phyloP scores from a whole-genome alignment of 2,329 filamentous ascomycete species.

The Fusarium sp. region DNA sequence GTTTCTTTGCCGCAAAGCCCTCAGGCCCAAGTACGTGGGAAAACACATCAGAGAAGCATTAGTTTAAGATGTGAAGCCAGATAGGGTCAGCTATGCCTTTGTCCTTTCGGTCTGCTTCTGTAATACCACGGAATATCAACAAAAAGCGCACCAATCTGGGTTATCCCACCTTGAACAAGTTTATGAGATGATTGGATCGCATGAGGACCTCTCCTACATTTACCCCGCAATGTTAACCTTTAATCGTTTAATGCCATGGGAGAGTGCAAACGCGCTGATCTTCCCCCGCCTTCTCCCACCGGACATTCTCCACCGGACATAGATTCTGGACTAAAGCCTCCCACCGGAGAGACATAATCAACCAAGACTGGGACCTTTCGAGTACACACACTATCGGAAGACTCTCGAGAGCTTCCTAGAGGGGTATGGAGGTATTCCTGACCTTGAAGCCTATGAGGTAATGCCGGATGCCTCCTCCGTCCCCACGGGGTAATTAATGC shows the following conservation, averaged over 20 bases:
- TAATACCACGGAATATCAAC: background rate
- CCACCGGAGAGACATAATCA: background rate
- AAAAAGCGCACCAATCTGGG: background rate
- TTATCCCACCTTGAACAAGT: background rate
- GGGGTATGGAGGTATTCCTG: background rate
- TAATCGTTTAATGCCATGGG: no score
- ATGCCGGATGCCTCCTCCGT: background rate
- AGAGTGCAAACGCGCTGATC: background rate
- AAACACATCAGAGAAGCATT: background rate
- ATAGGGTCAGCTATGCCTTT: background rate
- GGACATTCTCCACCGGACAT: background rate
- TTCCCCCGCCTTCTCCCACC: background rate
- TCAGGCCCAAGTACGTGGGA: no score
- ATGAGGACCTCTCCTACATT: background rate
- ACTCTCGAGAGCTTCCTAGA: background rate
- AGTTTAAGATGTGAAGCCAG: fast-evolving
- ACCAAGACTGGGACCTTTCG: background rate
- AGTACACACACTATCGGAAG: background rate
- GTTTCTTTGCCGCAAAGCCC: no score
- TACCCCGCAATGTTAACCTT: background rate
- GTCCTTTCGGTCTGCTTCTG: background rate
- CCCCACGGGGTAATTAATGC: background rate
- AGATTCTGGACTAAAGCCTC: background rate
- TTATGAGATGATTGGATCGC: background rate
- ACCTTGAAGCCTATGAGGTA: background rate